These are phyloP conservation scores for Gastrodia elata DNA, from an alignment of 106 monocot species.

Conservation along the genomic window DNA sequence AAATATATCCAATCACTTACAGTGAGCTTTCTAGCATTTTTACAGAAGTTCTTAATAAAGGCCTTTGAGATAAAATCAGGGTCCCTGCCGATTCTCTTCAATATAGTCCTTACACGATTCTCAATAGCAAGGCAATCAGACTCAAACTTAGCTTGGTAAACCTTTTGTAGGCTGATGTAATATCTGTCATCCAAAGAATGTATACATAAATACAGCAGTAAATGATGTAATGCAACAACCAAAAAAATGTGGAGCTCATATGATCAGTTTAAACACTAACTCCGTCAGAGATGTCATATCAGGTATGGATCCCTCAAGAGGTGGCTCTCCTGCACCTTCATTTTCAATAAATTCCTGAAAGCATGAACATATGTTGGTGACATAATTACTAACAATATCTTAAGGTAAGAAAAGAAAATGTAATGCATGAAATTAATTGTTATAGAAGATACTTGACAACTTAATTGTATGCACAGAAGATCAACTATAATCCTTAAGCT, in stretches of 20 bases:
- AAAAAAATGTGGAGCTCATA: neutral
- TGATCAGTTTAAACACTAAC: slow-evolving; percentile 35
- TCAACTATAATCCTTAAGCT: neutral
- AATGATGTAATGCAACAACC: slow-evolving; percentile 9
- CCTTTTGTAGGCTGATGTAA: slow-evolving; percentile 79
- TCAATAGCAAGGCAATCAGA: slow-evolving; percentile 69
- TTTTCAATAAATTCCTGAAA: slow-evolving; percentile 83
- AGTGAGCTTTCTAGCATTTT: slow-evolving; percentile 80
- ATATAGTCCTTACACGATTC: slow-evolving; percentile 50
- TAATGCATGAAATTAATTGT: neutral
- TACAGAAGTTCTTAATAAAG: slow-evolving; percentile 71
- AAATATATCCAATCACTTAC: slow-evolving; percentile 36
- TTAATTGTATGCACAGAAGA: neutral
- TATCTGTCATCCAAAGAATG: slow-evolving; percentile 31
- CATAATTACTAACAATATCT: neutral
- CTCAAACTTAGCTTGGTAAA: slow-evolving; percentile 95
- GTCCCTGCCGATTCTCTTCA: slow-evolving; percentile 76
- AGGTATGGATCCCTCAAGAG: slow-evolving; percentile 97
- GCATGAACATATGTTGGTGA: neutral
- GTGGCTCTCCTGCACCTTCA: slow-evolving; percentile 86
- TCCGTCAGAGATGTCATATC: slow-evolving; percentile 99
- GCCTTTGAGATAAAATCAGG: slow-evolving; percentile 71
- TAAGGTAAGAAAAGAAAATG: neutral
- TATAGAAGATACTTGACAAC: neutral
- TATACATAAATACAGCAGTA: neutral